phyloP scores from a whole-genome alignment of 495 filamentous ascomycete species.

The Aspergillus conjunctus region DNA sequence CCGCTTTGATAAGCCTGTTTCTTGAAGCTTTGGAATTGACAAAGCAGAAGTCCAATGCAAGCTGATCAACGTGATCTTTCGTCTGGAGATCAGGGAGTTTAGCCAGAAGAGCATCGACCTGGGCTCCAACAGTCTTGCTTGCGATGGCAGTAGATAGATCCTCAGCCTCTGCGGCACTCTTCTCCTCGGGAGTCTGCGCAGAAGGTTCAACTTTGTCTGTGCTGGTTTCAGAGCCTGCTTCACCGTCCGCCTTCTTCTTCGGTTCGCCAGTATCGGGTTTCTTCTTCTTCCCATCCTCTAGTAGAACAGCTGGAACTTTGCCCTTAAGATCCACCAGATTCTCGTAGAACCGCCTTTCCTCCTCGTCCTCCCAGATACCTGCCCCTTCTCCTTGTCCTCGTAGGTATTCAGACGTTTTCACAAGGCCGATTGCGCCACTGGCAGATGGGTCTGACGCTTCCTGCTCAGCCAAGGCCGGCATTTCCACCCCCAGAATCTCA shows the following conservation, averaged over 20 bases:
- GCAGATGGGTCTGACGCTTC: conserved; percentile 64
- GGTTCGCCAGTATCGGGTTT: conserved; percentile 73
- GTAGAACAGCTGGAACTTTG: conserved; percentile 87
- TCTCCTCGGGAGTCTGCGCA: conserved; percentile 47
- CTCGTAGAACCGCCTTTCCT: conserved; percentile 96
- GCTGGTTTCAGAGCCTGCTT: conserved; percentile 29
- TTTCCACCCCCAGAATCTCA: conserved; percentile 85
- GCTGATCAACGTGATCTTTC: conserved; percentile 89
- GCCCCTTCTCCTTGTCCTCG: conserved; percentile 86
- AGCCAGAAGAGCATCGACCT: conserved; percentile 88
- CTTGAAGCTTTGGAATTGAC: conserved; percentile 97
- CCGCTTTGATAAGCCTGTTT: conserved; percentile 87
- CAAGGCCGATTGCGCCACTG: conserved; percentile 83
- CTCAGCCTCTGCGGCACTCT: conserved; percentile 61
- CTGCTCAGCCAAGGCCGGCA: conserved; percentile 88
- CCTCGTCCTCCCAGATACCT: conserved; percentile 99
- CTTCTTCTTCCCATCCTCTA: conserved; percentile 96
- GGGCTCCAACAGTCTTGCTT: conserved; percentile 96
- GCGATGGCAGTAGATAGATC: conserved; percentile 92
- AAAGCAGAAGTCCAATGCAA: conserved; percentile 95
- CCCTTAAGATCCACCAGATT: conserved; percentile 94
- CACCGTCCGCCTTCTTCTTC: conserved; percentile 53
- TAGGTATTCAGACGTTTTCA: conserved; percentile 91
- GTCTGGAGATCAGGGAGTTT: conserved; percentile 86
- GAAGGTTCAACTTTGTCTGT: conserved; percentile 35